Base-by-base conservation (phyloP, 202 grass and related monocot genomes). In the Panicum virgatum region DNA sequence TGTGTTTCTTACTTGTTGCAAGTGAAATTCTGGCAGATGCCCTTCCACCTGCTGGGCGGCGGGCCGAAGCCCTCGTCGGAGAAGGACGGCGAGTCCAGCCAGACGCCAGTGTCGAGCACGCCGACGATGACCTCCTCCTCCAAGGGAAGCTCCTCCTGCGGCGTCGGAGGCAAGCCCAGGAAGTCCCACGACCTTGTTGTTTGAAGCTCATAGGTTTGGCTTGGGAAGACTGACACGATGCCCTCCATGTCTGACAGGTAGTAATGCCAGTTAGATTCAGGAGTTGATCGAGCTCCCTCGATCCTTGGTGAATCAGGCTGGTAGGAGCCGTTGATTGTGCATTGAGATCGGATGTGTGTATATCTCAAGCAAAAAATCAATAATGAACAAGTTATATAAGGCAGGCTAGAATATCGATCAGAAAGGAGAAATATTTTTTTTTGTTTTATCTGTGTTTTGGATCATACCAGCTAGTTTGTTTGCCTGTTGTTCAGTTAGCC, bases 121-220 rank as follows among this genome's bases (percentile, higher is more conserved):
- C 85, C 89, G 60, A 91, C 2, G 51, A 88, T 83, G 58, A 91
- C 52, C 5, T 83, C 89, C 5, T 70, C 73, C 23, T 86, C 82
- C 51, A 83, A 7, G 0, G 69, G 18, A 1, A 65, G 62, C 8
- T 37, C 62, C 0, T 65, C 32, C 8, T 8, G 32, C 9, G 32
- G 34, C 16, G 16, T 38, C 10, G 20, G 32, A 65, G 62, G 32
- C 1, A 65, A 11, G 32, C 62, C 62, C 62, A 65, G 20, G 32
- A 65, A 65, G 18, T 65, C 62, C 32, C 62, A 65, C 3, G 30
- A 37, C 1, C 62, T 65, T 65, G 34, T 65, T 20, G 61, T 63
- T 7, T 18, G 26, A 36, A 63, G 29, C 15, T 63, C 26, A 32
- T 18, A 11, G 14, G 30, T 65, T 11, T 11, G 19, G 15, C 62